phyloP scores from a whole-genome alignment of 305 asterid genomes.

The Solanum hybrid region DNA sequence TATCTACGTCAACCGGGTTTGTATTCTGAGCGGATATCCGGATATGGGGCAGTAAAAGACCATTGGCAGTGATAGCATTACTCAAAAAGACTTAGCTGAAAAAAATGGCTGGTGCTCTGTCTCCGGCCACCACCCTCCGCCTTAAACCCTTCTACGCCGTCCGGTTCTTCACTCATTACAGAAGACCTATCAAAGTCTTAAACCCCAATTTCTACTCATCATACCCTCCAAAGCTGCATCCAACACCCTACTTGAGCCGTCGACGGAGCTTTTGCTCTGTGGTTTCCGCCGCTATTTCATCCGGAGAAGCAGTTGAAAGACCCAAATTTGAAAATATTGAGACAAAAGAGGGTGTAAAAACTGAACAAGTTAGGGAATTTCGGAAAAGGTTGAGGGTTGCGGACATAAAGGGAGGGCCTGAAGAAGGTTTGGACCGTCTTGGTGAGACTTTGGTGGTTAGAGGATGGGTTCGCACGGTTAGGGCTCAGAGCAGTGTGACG shows the following conservation, averaged over 20 bases:
- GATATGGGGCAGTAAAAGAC: neutral
- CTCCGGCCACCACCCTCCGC: constrained; percentile 32
- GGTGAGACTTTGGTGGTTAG: constrained; percentile 62
- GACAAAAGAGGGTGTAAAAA: constrained; percentile 11
- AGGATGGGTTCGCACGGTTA: constrained; percentile 91
- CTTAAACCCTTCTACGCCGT: constrained; percentile 29
- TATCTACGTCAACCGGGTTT: neutral
- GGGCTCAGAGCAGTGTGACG: constrained; percentile 77
- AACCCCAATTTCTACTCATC: constrained; percentile 12
- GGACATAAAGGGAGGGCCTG: constrained; percentile 72
- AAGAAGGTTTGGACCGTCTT: constrained; percentile 56
- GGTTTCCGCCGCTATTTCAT: constrained; percentile 41
- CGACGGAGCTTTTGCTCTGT: constrained; percentile 44
- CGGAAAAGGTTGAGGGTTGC: constrained; percentile 57
- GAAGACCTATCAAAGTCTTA: constrained; percentile 14
- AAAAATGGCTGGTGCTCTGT: constrained; percentile 19
- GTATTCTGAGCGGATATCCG: neutral
- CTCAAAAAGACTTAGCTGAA: neutral
- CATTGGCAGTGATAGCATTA: neutral
- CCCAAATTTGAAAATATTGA: constrained; percentile 23
- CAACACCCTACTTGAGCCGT: constrained; percentile 22
- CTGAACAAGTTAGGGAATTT: constrained; percentile 56
- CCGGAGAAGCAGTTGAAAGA: constrained; percentile 41
- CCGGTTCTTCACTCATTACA: constrained; percentile 31
- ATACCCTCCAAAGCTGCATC: constrained; percentile 18